These are phyloP conservation scores for Rhodotorula kratochvilovae DNA, from an alignment of 768 basidiomycete species.

Conservation along the genomic window DNA sequence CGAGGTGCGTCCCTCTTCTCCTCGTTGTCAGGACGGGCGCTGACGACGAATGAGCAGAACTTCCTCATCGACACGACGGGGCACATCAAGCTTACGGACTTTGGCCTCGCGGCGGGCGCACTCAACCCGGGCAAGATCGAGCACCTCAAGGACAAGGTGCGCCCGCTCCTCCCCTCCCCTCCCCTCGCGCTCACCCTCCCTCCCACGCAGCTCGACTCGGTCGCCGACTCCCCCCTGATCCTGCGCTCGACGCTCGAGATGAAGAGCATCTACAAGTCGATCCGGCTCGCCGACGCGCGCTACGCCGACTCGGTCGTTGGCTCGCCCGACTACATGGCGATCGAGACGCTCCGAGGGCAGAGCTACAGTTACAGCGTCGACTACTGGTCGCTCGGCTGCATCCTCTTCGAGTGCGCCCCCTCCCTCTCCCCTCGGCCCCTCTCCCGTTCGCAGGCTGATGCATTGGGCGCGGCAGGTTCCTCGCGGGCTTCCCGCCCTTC, in stretches of 20 bases:
- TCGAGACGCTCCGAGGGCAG: conserved; percentile 72
- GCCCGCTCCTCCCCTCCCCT: conserved; percentile 19
- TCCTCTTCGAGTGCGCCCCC: conserved; percentile 71
- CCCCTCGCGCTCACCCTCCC: background rate
- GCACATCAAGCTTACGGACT: conserved; percentile 96
- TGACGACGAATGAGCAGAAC: conserved; percentile 57
- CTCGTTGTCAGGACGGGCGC: background rate
- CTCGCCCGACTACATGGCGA: conserved; percentile 97
- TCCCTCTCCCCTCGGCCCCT: background rate
- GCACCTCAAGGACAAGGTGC: conserved; percentile 83
- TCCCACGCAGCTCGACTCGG: conserved; percentile 74
- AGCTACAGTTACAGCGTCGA: conserved; percentile 95
- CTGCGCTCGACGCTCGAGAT: conserved; percentile 90
- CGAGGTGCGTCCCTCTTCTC: conserved; percentile 59
- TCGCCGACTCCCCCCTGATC: conserved; percentile 84
- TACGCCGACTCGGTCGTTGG: conserved; percentile 98
- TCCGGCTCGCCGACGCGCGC: conserved; percentile 81
- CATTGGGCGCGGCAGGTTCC: conserved; percentile 51
- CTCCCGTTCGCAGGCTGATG: background rate
- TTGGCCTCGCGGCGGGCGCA: conserved; percentile 93
- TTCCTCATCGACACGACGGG: conserved; percentile 93
- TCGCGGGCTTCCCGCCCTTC: conserved; percentile 96
- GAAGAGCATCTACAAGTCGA: conserved; percentile 86
- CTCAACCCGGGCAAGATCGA: conserved; percentile 92
- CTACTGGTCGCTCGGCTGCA: conserved; percentile 97